phyloP scores from a whole-genome alignment of 768 basidiomycete genomes.

The Lactarius quietus region DNA sequence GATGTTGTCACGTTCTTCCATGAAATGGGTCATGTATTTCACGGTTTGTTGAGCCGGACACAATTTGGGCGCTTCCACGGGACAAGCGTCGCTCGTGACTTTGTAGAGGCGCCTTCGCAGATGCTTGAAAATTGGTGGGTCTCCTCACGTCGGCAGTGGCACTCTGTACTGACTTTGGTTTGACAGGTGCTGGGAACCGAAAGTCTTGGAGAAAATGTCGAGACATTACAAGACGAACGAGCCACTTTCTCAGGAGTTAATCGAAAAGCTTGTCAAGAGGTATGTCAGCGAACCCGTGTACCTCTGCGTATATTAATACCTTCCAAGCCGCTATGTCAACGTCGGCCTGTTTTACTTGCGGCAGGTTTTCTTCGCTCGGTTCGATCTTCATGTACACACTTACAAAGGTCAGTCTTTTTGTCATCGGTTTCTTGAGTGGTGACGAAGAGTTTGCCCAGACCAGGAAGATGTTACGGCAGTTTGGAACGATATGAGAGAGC shows the following conservation, averaged over 20 bases:
- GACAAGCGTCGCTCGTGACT: conserved; percentile 74
- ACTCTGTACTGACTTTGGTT: background rate
- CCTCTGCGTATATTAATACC: background rate
- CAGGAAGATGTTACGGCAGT: conserved; percentile 70
- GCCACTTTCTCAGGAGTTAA: conserved; percentile 65
- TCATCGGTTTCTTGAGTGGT: background rate
- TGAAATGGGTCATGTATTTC: conserved; percentile 65
- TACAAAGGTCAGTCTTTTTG: conserved; percentile 47
- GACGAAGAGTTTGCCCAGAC: conserved; percentile 36
- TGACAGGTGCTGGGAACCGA: conserved; percentile 74
- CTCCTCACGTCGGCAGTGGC: background rate
- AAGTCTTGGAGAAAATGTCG: conserved; percentile 73
- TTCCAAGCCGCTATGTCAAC: conserved; percentile 57
- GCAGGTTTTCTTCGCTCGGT: conserved; percentile 82
- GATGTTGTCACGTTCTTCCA: conserved; percentile 92
- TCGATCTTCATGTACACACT: conserved; percentile 72
- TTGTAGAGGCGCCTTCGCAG: conserved; percentile 87
- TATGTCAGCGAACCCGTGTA: conserved; percentile 29
- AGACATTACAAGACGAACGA: conserved; percentile 75
- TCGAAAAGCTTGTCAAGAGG: conserved; percentile 80
- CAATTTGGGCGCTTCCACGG: conserved; percentile 79
- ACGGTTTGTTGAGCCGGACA: conserved; percentile 60
- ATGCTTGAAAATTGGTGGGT: conserved; percentile 86
- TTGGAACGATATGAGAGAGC: conserved; percentile 72
- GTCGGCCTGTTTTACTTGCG: conserved; percentile 78